A percentile compares a stretch with the other conserved stretches of the same genome.
Conservation (phyloP, 2,329 filamentous ascomycete species). For the Tolypocladium nubicola region DNA sequence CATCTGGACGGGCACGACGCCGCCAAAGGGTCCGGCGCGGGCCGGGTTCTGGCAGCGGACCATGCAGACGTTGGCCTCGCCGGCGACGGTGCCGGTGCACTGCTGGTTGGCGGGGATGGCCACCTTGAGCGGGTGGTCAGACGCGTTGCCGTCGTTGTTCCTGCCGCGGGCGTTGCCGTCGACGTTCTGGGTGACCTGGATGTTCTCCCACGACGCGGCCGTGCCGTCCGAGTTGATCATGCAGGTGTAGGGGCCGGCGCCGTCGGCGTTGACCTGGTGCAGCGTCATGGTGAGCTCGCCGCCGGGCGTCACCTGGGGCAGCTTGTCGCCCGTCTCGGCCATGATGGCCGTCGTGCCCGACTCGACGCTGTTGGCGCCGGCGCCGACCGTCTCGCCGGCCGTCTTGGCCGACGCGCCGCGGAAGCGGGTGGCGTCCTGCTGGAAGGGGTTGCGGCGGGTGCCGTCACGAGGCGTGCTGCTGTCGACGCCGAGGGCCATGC, state of each 20-base stretch:
- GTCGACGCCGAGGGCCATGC: slow-evolving; percentile 40
- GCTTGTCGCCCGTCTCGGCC: slow-evolving; percentile 40
- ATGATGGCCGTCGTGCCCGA: slow-evolving; percentile 47
- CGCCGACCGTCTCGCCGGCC: slow-evolving; percentile 47
- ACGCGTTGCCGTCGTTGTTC: slow-evolving; percentile 28
- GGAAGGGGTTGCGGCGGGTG: slow-evolving; percentile 48
- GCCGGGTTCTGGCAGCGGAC: slow-evolving; percentile 53
- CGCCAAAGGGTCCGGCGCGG: slow-evolving; percentile 51
- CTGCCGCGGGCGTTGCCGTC: slow-evolving; percentile 20
- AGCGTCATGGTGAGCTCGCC: slow-evolving; percentile 50
- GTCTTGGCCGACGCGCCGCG: slow-evolving; percentile 37
- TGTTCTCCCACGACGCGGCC: slow-evolving; percentile 38
- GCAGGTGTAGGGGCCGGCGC: slow-evolving; percentile 54
- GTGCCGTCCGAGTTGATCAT: slow-evolving; percentile 54
- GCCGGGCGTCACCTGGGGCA: slow-evolving; percentile 49
- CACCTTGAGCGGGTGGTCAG: slow-evolving; percentile 43
- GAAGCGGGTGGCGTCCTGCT: slow-evolving; percentile 55
- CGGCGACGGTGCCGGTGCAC: slow-evolving; percentile 51
- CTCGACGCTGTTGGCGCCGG: slow-evolving; percentile 46
- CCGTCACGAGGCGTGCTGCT: slow-evolving; percentile 50
- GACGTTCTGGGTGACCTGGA: slow-evolving; percentile 36
- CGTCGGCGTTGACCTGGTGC: slow-evolving; percentile 58
- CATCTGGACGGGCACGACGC: slow-evolving; percentile 29
- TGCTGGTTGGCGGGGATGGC: slow-evolving; percentile 42
- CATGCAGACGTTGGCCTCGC: slow-evolving; percentile 49